These are phyloP conservation scores for Fusarium annulatum DNA, from an alignment of 2,329 filamentous ascomycete genomes.

Conservation along the genomic window DNA sequence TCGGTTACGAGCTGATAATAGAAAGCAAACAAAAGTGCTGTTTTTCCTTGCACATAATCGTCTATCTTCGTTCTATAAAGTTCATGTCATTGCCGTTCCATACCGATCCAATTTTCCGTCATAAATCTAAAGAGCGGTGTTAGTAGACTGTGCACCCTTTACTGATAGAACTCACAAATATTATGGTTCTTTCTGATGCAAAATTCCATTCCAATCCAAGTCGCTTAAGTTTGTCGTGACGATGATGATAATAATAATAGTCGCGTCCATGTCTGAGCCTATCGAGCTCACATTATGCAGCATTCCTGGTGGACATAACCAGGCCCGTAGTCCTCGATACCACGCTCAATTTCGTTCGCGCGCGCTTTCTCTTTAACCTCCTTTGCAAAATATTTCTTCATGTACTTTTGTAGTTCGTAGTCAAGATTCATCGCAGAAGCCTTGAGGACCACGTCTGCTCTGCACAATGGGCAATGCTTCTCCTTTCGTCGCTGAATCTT, in stretches of 20 bases:
- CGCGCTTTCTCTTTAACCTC: constrained; percentile 75
- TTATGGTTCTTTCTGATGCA: not conserved
- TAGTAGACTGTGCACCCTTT: constrained; percentile 1
- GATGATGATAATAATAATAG: not conserved
- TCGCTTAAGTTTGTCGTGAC: not conserved
- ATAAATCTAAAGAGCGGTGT: not conserved
- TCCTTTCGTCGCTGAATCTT: constrained; percentile 79
- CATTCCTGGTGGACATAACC: constrained; percentile 71
- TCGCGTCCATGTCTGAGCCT: not conserved
- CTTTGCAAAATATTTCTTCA: constrained; percentile 80
- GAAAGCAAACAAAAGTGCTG: constrained; percentile 3
- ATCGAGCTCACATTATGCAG: constrained; percentile 64
- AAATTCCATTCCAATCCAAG: not conserved
- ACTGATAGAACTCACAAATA: constrained; percentile 14
- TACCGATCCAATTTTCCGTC: not conserved
- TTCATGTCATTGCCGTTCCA: not conserved
- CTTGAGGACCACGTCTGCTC: constrained; percentile 75
- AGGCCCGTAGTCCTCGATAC: constrained; percentile 77
- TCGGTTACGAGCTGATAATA: constrained; percentile 7
- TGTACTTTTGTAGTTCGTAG: constrained; percentile 71
- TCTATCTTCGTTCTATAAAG: constrained; percentile 10
- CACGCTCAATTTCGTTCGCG: constrained; percentile 80
- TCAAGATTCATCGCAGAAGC: constrained; percentile 80
- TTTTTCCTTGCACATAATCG: constrained; percentile 1
- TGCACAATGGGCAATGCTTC: constrained; percentile 79